Base-by-base conservation (phyloP, 2,329 filamentous ascomycete species). In the Penicillium sp. region DNA sequence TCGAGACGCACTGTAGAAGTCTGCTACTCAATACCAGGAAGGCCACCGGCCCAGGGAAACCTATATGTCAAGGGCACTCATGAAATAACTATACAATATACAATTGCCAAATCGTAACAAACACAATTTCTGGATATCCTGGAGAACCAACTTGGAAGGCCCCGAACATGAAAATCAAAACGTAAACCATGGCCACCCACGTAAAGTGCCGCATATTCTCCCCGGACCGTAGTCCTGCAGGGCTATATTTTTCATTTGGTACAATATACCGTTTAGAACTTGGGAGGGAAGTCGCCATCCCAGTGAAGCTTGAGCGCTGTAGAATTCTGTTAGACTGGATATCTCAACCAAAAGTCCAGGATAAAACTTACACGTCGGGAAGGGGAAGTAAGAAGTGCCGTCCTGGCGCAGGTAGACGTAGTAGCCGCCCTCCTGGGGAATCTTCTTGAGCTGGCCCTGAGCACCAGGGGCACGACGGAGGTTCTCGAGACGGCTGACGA, bases 361-460 rank as follows among this genome's bases (percentile, higher is more conserved):
- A 20, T n/a, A 9, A 35, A 29, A 56, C 67, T 65, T 59, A 70
- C 66, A 69, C 44, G 64, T 70, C 14, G 74, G 74, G 63, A 76
- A 81, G 18, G 76, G 71, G 50, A 72, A 78, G 55, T 74, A 76
- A 16, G 69, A 70, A 13, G 80, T 78, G 71, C 82, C 81, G 59
- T 87, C 82, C 66, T 85, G 79, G 29, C 78, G 77, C 73, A 87
- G 71, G 62, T 86, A 88, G 6, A 78, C 69, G 8, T 72, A 78
- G 62, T 76, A 77, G 0, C 79, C 80, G 0, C 75, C 79, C 0
- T 74, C 70, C 7, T 74, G 72, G 0, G 72, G 67, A 1, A 87
- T 73, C 70, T 80, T 84, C 74, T 87, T 86, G 53, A 89, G 64
- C 60, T 81, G 69, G 0, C 86, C 86, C 66, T 85, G 81, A 0